These are phyloP conservation scores for Penicillium goetzii DNA, from an alignment of 495 filamentous ascomycete species.

Conservation along the genomic window DNA sequence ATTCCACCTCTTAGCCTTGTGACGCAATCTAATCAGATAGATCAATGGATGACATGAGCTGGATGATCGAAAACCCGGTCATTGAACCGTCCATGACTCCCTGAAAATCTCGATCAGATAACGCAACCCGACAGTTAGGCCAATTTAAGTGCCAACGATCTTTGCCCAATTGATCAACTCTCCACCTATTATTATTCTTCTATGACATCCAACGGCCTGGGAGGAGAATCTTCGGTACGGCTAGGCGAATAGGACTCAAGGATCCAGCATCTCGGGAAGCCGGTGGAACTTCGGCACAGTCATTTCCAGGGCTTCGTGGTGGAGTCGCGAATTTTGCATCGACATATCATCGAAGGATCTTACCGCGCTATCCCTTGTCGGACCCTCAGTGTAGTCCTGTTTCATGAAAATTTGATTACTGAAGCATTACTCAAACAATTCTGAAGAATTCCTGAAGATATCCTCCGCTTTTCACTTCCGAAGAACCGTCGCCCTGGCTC, in stretches of 20 bases:
- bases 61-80: neutral
- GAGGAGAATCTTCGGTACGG: conserved; percentile 1
- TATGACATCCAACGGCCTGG: neutral
- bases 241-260: conserved; percentile 12
- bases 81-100: neutral
- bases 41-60: neutral
- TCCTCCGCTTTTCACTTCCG: neutral
- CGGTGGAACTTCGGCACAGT: conserved; percentile 4
- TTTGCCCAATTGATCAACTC: conserved; percentile 2
- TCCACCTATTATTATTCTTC: neutral
- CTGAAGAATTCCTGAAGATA: neutral
- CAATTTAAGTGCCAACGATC: conserved; percentile 1
- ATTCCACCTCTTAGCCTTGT: neutral
- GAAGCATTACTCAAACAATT: neutral
- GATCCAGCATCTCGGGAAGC: conserved; percentile 13
- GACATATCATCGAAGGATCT: neutral
- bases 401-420: neutral
- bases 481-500: neutral
- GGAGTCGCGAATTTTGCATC: conserved; percentile 1
- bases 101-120: conserved; percentile 24
- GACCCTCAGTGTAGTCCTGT: neutral
- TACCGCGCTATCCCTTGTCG: neutral
- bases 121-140: conserved; percentile 7
- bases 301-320: conserved; percentile 4
- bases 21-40: neutral